Evolutionary conservation across 495 filamentous ascomycete species (phyloP), one percentile per base, ranked within the genome.

Genomic region (Aspergillus saccharolyticus): DNA sequence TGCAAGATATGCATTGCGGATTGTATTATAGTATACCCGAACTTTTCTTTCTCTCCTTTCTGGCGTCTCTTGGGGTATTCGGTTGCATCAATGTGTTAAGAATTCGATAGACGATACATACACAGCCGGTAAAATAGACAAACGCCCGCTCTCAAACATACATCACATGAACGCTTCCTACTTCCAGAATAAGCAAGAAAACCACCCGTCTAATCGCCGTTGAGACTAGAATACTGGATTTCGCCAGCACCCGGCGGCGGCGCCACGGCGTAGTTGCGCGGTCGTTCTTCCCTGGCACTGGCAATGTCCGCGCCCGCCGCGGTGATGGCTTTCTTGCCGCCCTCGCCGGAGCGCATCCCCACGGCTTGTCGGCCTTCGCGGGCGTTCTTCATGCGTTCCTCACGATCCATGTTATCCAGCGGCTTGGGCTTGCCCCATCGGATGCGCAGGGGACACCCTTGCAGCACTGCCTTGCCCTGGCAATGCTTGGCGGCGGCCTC

Each of bases 371-470:
- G 83, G 30, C 85, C 85, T 53, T 91, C 89, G 22, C 87, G 80
- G 33, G 89, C 85, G 71, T 91, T 86, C 61, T 82, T 75, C 55
- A 86, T 74, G 33, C 91, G 82, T 71, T 92, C 81, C 59, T 96
- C 89, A 47, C 85, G 85, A 56, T 96, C 88, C 83, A 97, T 83
- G 21, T 82, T 94, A 54, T 96, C 94, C 46, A 98, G 76, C 0
- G 91, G 85, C 76, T 89, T 94, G 18, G 94, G 95, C 62, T 86
- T 86, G 5, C 90, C 92, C 94, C 94, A 98, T 54, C 90, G 85
- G 16, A 98, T 82, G 19, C 91, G 79, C 52, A 98, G 68, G 0
- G 95, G 94, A 64, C 91, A 96, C 0, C 93, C 95, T 30, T 80
- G 70, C 51, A 88, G 87, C 28, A 97, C 80, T 1, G 90, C 90